phyloP scores from a whole-genome alignment of 2,329 filamentous ascomycete species.

The Claviceps purpurea region DNA sequence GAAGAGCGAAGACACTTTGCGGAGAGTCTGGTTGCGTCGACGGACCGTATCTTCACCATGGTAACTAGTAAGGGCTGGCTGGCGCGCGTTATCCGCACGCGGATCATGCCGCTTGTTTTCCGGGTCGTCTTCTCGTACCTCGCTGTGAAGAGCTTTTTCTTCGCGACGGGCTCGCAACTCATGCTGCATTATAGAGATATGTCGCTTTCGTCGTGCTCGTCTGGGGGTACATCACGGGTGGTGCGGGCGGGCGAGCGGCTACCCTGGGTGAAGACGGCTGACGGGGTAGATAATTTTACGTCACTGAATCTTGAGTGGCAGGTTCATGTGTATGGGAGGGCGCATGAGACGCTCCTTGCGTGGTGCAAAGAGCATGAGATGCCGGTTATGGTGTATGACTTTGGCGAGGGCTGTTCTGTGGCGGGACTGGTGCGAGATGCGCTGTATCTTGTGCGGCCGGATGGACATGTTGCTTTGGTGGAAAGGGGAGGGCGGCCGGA shows the following conservation, averaged over 20 bases:
- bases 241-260: background rate
- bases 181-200: background rate
- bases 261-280: background rate
- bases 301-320: background rate
- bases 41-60: slow-evolving; percentile 2
- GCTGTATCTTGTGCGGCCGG: slow-evolving; percentile 1
- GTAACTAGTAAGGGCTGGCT: background rate
- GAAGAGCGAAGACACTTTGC: slow-evolving; percentile 1
- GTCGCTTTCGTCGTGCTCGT: background rate
- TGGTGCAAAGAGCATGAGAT: background rate
- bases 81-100: background rate
- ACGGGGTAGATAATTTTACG: background rate
- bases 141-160: background rate
- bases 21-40: background rate
- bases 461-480: background rate
- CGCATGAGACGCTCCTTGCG: background rate
- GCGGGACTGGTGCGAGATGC: background rate
- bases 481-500: background rate
- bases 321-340: slow-evolving; percentile 1
- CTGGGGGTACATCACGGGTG: background rate
- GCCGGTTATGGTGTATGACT: background rate
- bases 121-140: background rate
- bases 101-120: background rate
- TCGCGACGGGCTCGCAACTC: background rate
- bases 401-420: background rate